Base-by-base conservation (phyloP, 768 basidiomycete species). In the Amanita pallidorosea region DNA sequence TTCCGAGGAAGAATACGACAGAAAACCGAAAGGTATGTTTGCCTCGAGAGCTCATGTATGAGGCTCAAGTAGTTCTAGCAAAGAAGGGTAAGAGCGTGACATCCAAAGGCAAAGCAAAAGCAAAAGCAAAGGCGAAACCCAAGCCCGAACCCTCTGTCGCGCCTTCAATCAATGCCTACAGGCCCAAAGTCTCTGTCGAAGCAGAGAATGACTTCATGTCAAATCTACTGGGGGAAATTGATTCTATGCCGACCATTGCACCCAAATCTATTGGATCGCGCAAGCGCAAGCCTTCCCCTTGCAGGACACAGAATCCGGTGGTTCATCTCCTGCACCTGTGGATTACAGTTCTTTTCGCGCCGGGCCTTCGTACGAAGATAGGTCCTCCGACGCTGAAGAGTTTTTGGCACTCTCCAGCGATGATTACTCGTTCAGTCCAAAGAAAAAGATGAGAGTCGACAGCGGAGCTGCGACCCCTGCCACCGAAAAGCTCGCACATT, bases 191-290 rank as follows among this genome's bases (percentile, higher is more conserved):
- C 11, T 83, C 87, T 7, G 82, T 74, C 11, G 85, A 83, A 47
- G 80, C 92, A 58, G 96, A 97, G 63, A 73, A 78, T 35, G 91
- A 95, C 57, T 91, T 99, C 56, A 87, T 99, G 89, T 78, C 80
- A 0, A 77, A 76, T 34, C 66, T 99, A 1, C 68, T 99, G 8
- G 85, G 82, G 7, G 76, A 70, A 18, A 77, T 95, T 64, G 88
- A 89, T 53, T 65, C 68, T 4, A 60, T 65, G 23, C 61, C 75
- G 9, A 56, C 68, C 3, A 59, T 67, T 7, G 64, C 65, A 2
- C 42, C 64, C 13, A 51, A 53, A 23, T 69, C 53, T 27, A 53
- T 60, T 33, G 59, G 60, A 40, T 69, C 71, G 9, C 78, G 77
- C 49, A 89, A 88, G 61, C 81, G 87, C 27, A 88, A 88, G 53